These are phyloP conservation scores for Lithospermum erythrorhizon DNA, from an alignment of 257 asterid genomes.

Conservation along the genomic window DNA sequence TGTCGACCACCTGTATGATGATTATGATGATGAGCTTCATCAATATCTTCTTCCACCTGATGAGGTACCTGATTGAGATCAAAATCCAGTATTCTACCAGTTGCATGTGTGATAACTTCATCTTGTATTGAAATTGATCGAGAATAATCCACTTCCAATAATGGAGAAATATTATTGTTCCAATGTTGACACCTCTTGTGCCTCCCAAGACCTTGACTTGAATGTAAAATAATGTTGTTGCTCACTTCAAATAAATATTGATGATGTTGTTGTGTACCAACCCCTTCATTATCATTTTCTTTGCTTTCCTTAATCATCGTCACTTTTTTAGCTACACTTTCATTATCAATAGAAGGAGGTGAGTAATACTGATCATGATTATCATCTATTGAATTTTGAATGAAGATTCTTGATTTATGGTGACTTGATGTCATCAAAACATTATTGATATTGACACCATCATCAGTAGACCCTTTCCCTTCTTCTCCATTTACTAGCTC, in stretches of 20 bases:
- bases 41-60: constrained; percentile 13
- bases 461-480: constrained; percentile 33
- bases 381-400: constrained; percentile 13
- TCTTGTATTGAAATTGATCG: constrained; percentile 3
- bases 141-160: not conserved
- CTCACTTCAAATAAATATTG: constrained; percentile 6
- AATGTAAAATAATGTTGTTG: not conserved
- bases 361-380: not conserved
- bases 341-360: constrained; percentile 2
- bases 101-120: constrained; percentile 12
- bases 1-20: too few species aligned
- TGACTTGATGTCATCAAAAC: constrained; percentile 23
- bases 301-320: not conserved
- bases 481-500: constrained; percentile 20
- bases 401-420: constrained; percentile 17
- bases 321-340: not conserved
- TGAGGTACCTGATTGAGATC: constrained; percentile 50
- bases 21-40: not conserved
- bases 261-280: not conserved
- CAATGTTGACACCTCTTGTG: not conserved
- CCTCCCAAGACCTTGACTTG: too few species aligned
- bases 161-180: not conserved
- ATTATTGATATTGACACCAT: not conserved
- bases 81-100: constrained; percentile 17
- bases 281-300: constrained; percentile 16